Evolutionary conservation across 805 yeast genomes (phyloP).

Genomic region (Pichia exigua): DNA sequence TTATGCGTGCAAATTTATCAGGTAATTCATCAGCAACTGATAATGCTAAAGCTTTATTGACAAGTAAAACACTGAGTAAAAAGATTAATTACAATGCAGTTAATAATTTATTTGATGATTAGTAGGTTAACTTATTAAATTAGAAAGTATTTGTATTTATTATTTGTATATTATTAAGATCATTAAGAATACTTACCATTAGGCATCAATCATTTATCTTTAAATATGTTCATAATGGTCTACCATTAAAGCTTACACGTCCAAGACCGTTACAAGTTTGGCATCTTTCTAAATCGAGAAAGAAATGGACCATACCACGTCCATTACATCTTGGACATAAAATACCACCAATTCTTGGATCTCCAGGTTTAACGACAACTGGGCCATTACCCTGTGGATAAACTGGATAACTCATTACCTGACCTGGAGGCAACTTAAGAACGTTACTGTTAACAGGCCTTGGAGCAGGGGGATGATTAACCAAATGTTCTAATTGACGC

Average conservation of each 20-base stretch:
- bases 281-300: conserved; percentile 58
- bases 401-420: neutral
- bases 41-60: conserved; percentile 68
- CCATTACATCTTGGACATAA: conserved; percentile 72
- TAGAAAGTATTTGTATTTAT: neutral
- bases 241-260: conserved; percentile 29
- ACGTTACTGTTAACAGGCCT: conserved; percentile 21
- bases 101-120: conserved; percentile 39
- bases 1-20: conserved; percentile 35
- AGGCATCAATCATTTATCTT: neutral
- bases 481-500: conserved; percentile 9
- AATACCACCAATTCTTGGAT: conserved; percentile 66
- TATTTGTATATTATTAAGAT: neutral
- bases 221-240: conserved; percentile 5
- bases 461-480: conserved; percentile 10
- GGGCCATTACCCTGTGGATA: conserved; percentile 18
- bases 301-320: conserved; percentile 44
- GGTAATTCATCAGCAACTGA: conserved; percentile 62
- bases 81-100: conserved; percentile 87
- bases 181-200: neutral
- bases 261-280: conserved; percentile 64
- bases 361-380: conserved; percentile 60
- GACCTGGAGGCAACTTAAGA: conserved; percentile 22
- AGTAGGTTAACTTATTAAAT: neutral
- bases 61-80: conserved; percentile 70